phyloP scores from a whole-genome alignment of 331 rosid genomes.

The Saraca asoca region DNA sequence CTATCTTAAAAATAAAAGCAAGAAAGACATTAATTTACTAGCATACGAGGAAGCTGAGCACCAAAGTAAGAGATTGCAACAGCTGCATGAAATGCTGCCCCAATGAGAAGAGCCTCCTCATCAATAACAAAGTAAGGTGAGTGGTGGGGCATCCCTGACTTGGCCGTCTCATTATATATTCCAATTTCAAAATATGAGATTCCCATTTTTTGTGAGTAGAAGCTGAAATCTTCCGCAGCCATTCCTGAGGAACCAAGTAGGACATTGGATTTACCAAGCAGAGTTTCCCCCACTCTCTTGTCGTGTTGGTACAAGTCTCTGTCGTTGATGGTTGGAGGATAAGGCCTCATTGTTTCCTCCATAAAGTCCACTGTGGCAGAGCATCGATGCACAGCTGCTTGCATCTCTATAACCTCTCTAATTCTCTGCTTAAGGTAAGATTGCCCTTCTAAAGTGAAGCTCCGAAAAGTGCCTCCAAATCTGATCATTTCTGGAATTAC shows the following conservation, averaged over 20 bases:
- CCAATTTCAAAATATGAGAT: constrained; percentile 47
- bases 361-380: constrained; percentile 47
- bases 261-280: constrained; percentile 52
- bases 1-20: background rate
- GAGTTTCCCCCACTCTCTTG: constrained; percentile 51
- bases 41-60: background rate
- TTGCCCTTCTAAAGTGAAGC: constrained; percentile 48
- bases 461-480: constrained; percentile 55
- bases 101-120: constrained; percentile 52
- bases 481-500: constrained; percentile 47
- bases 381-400: constrained; percentile 51
- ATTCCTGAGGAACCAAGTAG: constrained; percentile 25
- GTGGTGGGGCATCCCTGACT: constrained; percentile 38
- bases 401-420: constrained; percentile 48
- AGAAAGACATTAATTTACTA: background rate
- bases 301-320: constrained; percentile 42
- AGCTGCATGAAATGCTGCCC: constrained; percentile 56
- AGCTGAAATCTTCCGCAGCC: constrained; percentile 63
- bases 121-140: constrained; percentile 45
- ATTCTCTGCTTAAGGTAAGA: constrained; percentile 47
- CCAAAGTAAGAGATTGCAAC: constrained; percentile 53
- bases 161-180: constrained; percentile 39
- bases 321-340: constrained; percentile 50
- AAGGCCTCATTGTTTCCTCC: constrained; percentile 38
- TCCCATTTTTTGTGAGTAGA: constrained; percentile 46